Evolutionary conservation across 73 alveolate species (phyloP).

Genomic region (Paramecium primaurelia): DNA sequence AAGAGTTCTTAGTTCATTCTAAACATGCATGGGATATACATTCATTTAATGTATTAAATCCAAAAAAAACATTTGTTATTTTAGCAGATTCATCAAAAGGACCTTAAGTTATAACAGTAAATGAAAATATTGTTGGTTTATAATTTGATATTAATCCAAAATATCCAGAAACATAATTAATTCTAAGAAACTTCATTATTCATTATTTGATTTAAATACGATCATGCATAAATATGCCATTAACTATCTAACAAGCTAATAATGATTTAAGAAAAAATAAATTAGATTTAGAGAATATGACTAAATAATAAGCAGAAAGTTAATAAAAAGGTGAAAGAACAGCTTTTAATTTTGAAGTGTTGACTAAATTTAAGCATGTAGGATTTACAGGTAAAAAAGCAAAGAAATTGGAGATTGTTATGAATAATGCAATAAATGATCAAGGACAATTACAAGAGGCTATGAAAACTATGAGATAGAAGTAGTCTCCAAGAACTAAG

Average conservation of each 20-base stretch:
- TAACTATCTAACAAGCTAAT: background rate
- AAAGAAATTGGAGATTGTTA: constrained; percentile 27
- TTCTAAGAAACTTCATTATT: background rate
- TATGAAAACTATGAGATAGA: constrained; percentile 19
- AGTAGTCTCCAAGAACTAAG: background rate
- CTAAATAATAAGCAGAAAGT: constrained; percentile 23
- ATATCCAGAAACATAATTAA: constrained; percentile 19
- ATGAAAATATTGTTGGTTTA: constrained; percentile 10
- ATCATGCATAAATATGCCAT: background rate
- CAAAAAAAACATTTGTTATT: constrained; percentile 43
- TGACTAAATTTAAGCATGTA: constrained; percentile 40
- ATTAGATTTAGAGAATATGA: constrained; percentile 31
- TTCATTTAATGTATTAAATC: constrained; percentile 50
- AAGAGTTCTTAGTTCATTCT: constrained; percentile 51
- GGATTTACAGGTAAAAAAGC: constrained; percentile 39
- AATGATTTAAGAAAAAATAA: constrained; percentile 37
- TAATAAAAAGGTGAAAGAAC: constrained; percentile 4
- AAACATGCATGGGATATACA: constrained; percentile 58
- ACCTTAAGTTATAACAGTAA: background rate
- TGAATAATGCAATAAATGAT: constrained; percentile 46
- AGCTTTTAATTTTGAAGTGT: constrained; percentile 14
- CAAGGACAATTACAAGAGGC: background rate
- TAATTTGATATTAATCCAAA: constrained; percentile 21
- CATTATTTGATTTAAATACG: constrained; percentile 4
- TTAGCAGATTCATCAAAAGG: constrained; percentile 57